Evolutionary conservation across 1,284 basidiomycete genomes (phyloP).

Genomic region (Tylopilus sp.): DNA sequence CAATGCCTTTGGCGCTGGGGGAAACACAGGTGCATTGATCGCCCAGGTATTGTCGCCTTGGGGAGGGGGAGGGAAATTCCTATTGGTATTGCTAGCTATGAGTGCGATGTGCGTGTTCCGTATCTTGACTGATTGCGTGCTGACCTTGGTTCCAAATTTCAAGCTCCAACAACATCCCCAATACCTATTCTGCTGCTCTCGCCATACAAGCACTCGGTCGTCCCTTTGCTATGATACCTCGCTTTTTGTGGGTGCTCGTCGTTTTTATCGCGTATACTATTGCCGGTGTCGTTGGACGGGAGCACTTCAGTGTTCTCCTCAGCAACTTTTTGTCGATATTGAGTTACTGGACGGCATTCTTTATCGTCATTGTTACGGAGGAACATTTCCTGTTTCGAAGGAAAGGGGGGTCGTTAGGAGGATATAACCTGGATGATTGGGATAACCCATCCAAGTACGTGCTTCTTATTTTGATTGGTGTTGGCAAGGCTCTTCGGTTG

Average conservation of each 20-base stretch:
- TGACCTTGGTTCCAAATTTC: not conserved
- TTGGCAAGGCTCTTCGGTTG: not conserved
- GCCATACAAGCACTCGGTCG: slow-evolving; percentile 68
- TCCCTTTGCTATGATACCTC: slow-evolving; percentile 65
- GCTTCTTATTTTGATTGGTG: not conserved
- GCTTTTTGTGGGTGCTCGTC: slow-evolving; percentile 69
- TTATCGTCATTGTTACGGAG: slow-evolving; percentile 66
- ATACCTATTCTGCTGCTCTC: slow-evolving; percentile 68
- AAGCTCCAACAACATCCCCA: slow-evolving; percentile 70
- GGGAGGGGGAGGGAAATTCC: slow-evolving; percentile 67
- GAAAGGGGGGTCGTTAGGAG: slow-evolving; percentile 53
- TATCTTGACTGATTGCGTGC: not conserved
- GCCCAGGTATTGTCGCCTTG: slow-evolving; percentile 57
- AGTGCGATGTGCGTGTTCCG: slow-evolving; percentile 55
- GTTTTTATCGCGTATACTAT: slow-evolving; percentile 66
- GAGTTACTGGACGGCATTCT: slow-evolving; percentile 75
- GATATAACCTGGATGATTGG: slow-evolving; percentile 69
- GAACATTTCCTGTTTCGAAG: slow-evolving; percentile 70
- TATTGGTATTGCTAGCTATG: slow-evolving; percentile 68
- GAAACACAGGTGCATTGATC: slow-evolving; percentile 59
- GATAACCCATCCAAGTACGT: slow-evolving; percentile 56
- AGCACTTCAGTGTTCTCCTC: slow-evolving; percentile 70
- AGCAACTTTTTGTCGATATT: slow-evolving; percentile 65
- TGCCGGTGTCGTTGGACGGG: slow-evolving; percentile 70
- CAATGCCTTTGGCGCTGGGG: slow-evolving; percentile 57